A percentile compares a stretch with the other conserved stretches of the same genome.
Evolutionary conservation across 805 yeast genomes (phyloP).

Genomic region (Lipomyces sp.): DNA sequence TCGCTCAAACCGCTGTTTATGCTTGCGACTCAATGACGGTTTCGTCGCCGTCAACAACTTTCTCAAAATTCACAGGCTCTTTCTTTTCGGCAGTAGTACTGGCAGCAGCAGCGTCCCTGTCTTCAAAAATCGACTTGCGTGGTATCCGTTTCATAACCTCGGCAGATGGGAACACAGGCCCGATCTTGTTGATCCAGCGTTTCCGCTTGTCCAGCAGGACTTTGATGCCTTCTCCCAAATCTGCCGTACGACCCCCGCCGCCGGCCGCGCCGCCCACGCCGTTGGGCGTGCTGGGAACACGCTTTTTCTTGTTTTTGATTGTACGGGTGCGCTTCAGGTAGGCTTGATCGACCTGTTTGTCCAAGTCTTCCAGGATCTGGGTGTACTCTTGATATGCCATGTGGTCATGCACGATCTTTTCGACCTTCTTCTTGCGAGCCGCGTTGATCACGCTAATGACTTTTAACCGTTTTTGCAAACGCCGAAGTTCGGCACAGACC

Average conservation of each 20-base stretch:
- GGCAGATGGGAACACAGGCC: conserved; percentile 73
- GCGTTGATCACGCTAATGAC: conserved; percentile 66
- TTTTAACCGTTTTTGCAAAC: conserved; percentile 68
- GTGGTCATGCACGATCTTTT: conserved; percentile 81
- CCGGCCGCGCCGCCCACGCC: conserved; percentile 34
- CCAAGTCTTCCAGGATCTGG: conserved; percentile 88
- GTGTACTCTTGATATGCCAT: conserved; percentile 94
- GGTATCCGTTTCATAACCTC: conserved; percentile 81
- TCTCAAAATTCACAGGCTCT: conserved; percentile 7
- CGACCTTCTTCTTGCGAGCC: conserved; percentile 64
- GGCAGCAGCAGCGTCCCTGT: conserved; percentile 20
- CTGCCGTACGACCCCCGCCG: conserved; percentile 45
- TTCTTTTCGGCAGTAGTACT: neutral
- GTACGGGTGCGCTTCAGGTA: conserved; percentile 81
- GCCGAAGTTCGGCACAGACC: conserved; percentile 79
- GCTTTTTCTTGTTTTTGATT: conserved; percentile 68
- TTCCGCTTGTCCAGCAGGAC: conserved; percentile 81
- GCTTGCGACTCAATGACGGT: conserved; percentile 8
- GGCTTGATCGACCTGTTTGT: conserved; percentile 95
- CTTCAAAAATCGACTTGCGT: conserved; percentile 59
- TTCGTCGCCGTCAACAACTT: conserved; percentile 8
- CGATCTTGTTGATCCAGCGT: conserved; percentile 89
- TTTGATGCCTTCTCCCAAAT: conserved; percentile 68
- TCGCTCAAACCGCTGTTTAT: neutral
- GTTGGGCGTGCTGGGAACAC: conserved; percentile 28